Percentiles rank a stretch among this genome's conserved stretches.
These are phyloP conservation scores for Clathrus columnatus DNA, from an alignment of 768 basidiomycete genomes.

Conservation along the genomic window DNA sequence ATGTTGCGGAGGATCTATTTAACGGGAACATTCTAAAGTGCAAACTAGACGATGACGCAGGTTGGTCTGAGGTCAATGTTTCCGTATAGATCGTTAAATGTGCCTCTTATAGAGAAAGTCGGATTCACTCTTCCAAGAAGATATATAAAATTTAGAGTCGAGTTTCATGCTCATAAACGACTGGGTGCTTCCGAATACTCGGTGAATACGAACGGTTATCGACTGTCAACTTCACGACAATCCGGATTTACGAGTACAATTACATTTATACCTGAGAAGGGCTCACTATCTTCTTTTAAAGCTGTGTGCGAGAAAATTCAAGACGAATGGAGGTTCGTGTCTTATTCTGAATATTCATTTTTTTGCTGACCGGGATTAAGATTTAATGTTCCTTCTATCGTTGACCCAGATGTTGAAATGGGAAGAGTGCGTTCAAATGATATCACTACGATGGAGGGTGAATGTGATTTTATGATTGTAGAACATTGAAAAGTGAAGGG, in stretches of 20 bases:
- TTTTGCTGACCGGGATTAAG: background rate
- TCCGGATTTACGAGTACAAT: conserved; percentile 49
- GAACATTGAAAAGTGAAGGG: no score
- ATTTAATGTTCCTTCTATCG: background rate
- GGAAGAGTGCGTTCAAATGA: conserved; percentile 1
- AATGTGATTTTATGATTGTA: background rate
- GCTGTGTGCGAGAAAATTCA: conserved; percentile 63
- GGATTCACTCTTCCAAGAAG: conserved; percentile 47
- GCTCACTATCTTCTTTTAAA: conserved; percentile 81
- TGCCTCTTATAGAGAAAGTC: conserved; percentile 22
- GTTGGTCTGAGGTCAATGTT: conserved; percentile 15
- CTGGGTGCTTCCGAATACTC: conserved; percentile 13
- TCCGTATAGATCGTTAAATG: background rate
- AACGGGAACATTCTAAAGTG: conserved; percentile 41
- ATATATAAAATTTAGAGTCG: conserved; percentile 77
- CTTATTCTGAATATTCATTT: background rate
- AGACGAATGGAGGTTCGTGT: conserved; percentile 47
- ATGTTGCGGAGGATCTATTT: conserved; percentile 48
- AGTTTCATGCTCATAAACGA: conserved; percentile 39
- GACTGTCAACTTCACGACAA: conserved; percentile 18
- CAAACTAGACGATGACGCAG: conserved; percentile 38
- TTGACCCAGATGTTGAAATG: background rate
- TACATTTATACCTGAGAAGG: conserved; percentile 82
- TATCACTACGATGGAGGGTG: background rate
- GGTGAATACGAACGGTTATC: conserved; percentile 14